Evolutionary conservation across 129 eudicot genomes (phyloP).

Genomic region (Heracleum sosnowskyi): DNA sequence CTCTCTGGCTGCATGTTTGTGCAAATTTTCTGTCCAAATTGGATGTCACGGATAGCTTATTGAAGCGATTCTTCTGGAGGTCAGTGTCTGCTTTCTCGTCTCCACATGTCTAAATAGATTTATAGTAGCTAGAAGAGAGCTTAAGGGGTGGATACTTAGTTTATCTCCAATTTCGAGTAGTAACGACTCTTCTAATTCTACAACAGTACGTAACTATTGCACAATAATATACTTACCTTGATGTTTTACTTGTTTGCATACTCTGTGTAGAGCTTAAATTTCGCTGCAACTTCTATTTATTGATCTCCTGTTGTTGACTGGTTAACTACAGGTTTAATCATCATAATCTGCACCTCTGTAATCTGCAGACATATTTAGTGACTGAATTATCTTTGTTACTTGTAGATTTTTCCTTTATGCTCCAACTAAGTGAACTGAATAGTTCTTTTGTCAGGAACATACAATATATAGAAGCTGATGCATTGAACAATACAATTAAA

Average conservation of each 20-base stretch:
- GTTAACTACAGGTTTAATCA: background rate
- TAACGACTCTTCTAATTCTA: background rate
- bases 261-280: background rate
- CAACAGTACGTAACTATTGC: background rate
- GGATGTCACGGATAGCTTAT: background rate
- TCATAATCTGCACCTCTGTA: background rate
- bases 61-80: background rate
- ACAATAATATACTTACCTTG: background rate
- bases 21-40: background rate
- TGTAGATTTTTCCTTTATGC: background rate
- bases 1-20: background rate
- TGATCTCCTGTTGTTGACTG: background rate
- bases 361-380: background rate
- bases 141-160: background rate
- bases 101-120: background rate
- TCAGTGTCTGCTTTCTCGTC: background rate
- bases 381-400: background rate
- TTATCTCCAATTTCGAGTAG: background rate
- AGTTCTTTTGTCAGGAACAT: slow-evolving; percentile 8
- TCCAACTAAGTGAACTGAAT: background rate
- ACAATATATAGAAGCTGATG: slow-evolving; percentile 4
- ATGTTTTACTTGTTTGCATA: background rate
- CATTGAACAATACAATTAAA: background rate
- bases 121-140: background rate
- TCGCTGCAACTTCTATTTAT: background rate